Base-by-base conservation (phyloP, 2,329 filamentous ascomycete species). In the Onygenales sp. region DNA sequence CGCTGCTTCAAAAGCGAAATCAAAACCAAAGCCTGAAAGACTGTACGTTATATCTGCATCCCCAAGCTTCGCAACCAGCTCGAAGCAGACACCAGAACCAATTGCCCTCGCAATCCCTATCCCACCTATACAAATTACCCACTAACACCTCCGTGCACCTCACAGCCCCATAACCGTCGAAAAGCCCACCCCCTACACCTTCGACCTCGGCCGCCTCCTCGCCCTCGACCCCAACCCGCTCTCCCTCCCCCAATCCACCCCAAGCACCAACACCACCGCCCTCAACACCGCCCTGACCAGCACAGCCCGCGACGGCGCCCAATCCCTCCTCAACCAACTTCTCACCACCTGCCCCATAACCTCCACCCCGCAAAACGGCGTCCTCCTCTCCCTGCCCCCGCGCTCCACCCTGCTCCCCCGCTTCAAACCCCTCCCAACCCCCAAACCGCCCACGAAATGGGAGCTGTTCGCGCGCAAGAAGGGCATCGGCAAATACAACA, bases 401-500 rank as follows among this genome's bases (percentile, higher is more conserved):
- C 77, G 83, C 0, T 74, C 80, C 17, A 94, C 86, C 1, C 70
- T 77, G 0, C 78, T 97, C 3, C 93, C 93, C 27, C 86, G 93
- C 62, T 91, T 96, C 75, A 97, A 98, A 72, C 88, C 89, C 8
- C 77, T 97, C 7, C 93, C 93, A 1, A 79, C 83, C 53, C 80
- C 84, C 61, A 93, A 91, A 74, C 77, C 85, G 54, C 86, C 86
- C 61, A 97, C 92, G 55, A 95, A 90, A 70, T 98, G 93, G 93
- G 86, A 95, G 76, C 83, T 86, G 65, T 98, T 98, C 75, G 93
- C 93, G 45, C 86, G 84, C 70, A 95, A 95, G 82, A 95, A 96
- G 80, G 93, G 93, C 53, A 97, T 98, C 51, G 73, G 73, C 74
- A 88, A 87, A 75, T 83, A 84, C 72, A 95, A 91, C 81, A 86